Evolutionary conservation across 2,329 filamentous ascomycete genomes (phyloP).

Genomic region (Alternaria burnsii): DNA sequence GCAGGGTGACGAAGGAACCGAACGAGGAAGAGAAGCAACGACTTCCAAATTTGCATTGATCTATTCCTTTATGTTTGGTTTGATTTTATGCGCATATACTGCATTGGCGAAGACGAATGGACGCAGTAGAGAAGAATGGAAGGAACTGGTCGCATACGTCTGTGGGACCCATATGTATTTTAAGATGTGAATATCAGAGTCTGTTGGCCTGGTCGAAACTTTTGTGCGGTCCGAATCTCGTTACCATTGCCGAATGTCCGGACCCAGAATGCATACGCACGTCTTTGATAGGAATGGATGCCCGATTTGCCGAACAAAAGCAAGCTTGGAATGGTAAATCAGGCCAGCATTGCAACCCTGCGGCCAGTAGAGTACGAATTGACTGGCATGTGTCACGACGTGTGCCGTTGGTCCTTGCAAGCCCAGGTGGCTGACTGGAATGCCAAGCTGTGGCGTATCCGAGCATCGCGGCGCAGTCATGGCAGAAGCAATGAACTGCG

Average conservation of each 20-base stretch:
- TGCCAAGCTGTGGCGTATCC: slow-evolving; percentile 5
- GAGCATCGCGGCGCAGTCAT: slow-evolving; percentile 3
- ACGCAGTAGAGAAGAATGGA: neutral
- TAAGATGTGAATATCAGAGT: slow-evolving; percentile 15
- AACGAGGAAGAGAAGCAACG: slow-evolving; percentile 10
- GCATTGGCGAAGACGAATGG: slow-evolving; percentile 8
- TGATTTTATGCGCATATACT: slow-evolving; percentile 15
- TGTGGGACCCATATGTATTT: slow-evolving; percentile 10
- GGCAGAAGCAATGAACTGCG: neutral
- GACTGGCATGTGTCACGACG: neutral
- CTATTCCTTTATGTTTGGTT: slow-evolving; percentile 13
- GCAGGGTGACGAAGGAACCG: slow-evolving; percentile 12
- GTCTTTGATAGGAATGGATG: neutral
- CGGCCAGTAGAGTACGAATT: neutral
- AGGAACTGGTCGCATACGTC: neutral
- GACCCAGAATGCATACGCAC: neutral
- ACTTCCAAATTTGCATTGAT: slow-evolving; percentile 22
- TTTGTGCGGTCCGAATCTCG: slow-evolving; percentile 4
- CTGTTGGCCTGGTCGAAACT: neutral
- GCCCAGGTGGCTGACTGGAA: neutral
- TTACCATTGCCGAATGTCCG: neutral
- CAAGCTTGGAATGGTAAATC: neutral
- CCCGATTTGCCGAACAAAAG: neutral
- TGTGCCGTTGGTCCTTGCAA: neutral
- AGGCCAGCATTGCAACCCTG: neutral